Percentiles rank a stretch among this genome's conserved stretches.
These are phyloP conservation scores for Prunus campanulata DNA, from an alignment of 306 rosid species.

Conservation along the genomic window DNA sequence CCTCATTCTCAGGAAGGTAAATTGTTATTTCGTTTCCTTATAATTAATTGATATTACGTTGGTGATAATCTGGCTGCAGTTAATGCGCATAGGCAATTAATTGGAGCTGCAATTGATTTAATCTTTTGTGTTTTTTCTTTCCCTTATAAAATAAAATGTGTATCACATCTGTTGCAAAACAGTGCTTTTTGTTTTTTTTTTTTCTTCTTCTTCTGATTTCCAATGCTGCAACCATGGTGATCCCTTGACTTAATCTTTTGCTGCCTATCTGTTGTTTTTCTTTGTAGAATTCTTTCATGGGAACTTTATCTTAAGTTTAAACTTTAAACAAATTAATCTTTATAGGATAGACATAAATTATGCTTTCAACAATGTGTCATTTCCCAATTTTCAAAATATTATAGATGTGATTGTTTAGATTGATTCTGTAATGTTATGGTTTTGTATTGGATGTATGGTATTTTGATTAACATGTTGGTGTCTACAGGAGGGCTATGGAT, in stretches of 20 bases:
- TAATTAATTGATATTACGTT: not conserved
- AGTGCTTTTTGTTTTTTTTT: not conserved
- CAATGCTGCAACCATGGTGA: not conserved
- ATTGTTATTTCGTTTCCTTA: not conserved
- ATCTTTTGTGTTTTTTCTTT: not conserved
- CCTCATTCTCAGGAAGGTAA: constrained; percentile 67
- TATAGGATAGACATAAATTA: not conserved
- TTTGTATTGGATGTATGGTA: not conserved
- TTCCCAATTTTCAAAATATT: not conserved
- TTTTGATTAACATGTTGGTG: constrained; percentile 8
- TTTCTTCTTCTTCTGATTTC: too few species aligned
- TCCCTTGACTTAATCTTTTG: not conserved
- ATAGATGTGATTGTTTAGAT: not conserved
- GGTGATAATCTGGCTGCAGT: not conserved
- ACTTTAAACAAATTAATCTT: not conserved
- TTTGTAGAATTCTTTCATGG: not conserved
- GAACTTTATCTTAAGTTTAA: too few species aligned
- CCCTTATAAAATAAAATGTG: not conserved
- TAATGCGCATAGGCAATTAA: not conserved
- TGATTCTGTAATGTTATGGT: not conserved
- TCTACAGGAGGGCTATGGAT: constrained; percentile 58
- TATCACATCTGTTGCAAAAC: not conserved
- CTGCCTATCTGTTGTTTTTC: not conserved
- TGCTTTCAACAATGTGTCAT: not conserved
- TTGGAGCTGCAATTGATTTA: not conserved